phyloP scores from a whole-genome alignment of 768 basidiomycete genomes.

The Strobilomyces echinocephalus region DNA sequence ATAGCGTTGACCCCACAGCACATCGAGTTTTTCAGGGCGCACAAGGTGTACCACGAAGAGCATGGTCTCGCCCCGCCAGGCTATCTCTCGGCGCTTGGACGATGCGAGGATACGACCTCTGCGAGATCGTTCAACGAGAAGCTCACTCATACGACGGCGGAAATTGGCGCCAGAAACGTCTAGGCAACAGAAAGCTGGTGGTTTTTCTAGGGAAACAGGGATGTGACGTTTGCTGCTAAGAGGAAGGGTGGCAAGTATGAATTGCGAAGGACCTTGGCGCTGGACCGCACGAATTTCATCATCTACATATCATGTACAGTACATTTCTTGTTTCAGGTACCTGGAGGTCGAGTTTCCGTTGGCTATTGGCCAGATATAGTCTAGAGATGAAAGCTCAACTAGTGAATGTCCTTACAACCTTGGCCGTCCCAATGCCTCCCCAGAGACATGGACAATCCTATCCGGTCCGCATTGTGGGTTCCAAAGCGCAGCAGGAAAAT shows the following conservation, averaged over 20 bases:
- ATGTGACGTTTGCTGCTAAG: not conserved
- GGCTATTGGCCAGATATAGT: not conserved
- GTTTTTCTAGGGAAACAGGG: not conserved
- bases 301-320: constrained; percentile 2
- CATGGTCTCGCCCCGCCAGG: constrained; percentile 20
- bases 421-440: not conserved
- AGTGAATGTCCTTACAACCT: constrained; percentile 5
- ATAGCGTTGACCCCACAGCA: constrained; percentile 26
- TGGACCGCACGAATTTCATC: not conserved
- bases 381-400: not conserved
- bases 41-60: constrained; percentile 23
- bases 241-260: constrained; percentile 2
- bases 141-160: not conserved
- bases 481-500: not conserved
- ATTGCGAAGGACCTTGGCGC: not conserved
- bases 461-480: constrained; percentile 6
- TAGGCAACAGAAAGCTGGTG: constrained; percentile 6
- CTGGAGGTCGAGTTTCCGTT: not conserved
- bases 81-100: constrained; percentile 15
- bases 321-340: constrained; percentile 9
- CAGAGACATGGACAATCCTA: constrained; percentile 46
- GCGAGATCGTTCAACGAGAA: constrained; percentile 14
- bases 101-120: not conserved
- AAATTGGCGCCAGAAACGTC: constrained; percentile 3
- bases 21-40: constrained; percentile 17